Percentiles rank a stretch among this genome's conserved stretches.
Evolutionary conservation across 371 early-diverging fungal species (phyloP).

Genomic region (Mucor irregularis): DNA sequence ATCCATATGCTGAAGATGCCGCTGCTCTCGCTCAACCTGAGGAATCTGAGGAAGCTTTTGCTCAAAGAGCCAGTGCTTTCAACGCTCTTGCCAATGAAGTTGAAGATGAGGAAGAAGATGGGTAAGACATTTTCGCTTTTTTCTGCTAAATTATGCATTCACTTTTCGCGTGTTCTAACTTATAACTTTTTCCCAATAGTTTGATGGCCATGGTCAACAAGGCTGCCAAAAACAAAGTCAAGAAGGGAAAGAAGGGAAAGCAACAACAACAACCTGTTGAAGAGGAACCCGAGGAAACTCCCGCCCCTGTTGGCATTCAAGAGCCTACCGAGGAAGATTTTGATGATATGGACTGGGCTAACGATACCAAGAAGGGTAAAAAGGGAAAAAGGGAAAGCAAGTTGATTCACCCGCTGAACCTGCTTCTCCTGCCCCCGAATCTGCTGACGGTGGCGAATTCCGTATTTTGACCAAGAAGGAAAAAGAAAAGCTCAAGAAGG

Average conservation of each 20-base stretch:
- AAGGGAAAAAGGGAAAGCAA: constrained; percentile 37
- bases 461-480: constrained; percentile 50
- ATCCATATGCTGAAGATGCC: constrained; percentile 38
- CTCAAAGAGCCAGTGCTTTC: constrained; percentile 36
- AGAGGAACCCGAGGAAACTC: constrained; percentile 21
- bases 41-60: constrained; percentile 38
- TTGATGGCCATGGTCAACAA: constrained; percentile 54
- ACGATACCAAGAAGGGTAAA: constrained; percentile 42
- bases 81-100: constrained; percentile 32
- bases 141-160: background rate
- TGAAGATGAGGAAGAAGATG: constrained; percentile 40
- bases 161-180: background rate
- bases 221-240: constrained; percentile 51
- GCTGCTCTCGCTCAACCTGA: constrained; percentile 32
- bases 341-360: constrained; percentile 39
- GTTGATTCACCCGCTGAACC: constrained; percentile 20
- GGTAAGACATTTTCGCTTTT: constrained; percentile 6
- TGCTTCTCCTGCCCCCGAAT: constrained; percentile 17
- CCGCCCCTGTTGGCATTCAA: background rate
- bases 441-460: constrained; percentile 24
- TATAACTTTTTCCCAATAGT: constrained; percentile 20
- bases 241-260: constrained; percentile 51
- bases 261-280: constrained; percentile 24
- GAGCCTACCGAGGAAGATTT: constrained; percentile 22
- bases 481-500: constrained; percentile 54